Evolutionary conservation across 2,329 filamentous ascomycete genomes (phyloP).

Genomic region (Diaporthe sp.): DNA sequence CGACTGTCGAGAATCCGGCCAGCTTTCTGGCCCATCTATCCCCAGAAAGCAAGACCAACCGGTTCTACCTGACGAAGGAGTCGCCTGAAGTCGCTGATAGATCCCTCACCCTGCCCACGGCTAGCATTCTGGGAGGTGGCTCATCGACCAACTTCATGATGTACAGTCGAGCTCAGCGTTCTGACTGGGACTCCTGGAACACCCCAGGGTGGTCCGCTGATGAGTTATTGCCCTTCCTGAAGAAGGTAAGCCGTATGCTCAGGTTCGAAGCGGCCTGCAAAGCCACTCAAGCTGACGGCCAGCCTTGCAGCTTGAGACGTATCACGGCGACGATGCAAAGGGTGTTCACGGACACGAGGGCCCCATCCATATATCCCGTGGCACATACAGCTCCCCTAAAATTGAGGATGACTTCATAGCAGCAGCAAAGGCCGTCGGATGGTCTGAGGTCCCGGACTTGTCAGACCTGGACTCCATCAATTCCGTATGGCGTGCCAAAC

Average conservation of each 20-base stretch:
- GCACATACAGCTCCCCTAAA: slow-evolving; percentile 54
- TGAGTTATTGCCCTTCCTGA: slow-evolving; percentile 61
- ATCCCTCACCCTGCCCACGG: slow-evolving; percentile 52
- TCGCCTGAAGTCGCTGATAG: slow-evolving; percentile 58
- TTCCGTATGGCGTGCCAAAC: slow-evolving; percentile 43
- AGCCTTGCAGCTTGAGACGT: slow-evolving; percentile 58
- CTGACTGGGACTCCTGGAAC: slow-evolving; percentile 48
- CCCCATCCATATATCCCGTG: slow-evolving; percentile 62
- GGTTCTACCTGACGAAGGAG: slow-evolving; percentile 60
- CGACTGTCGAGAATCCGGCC: slow-evolving; percentile 61
- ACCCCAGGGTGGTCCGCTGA: slow-evolving; percentile 46
- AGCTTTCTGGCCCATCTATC: slow-evolving; percentile 61
- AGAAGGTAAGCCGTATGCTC: slow-evolving; percentile 53
- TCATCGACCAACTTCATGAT: slow-evolving; percentile 62
- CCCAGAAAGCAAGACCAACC: slow-evolving; percentile 54
- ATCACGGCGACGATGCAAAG: slow-evolving; percentile 55
- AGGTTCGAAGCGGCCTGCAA: neutral
- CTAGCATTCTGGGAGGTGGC: slow-evolving; percentile 66
- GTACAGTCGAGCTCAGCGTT: slow-evolving; percentile 48
- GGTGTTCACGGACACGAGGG: slow-evolving; percentile 61
- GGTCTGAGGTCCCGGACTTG: slow-evolving; percentile 60
- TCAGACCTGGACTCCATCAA: slow-evolving; percentile 56
- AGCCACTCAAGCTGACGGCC: neutral
- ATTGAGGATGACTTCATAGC: slow-evolving; percentile 60
- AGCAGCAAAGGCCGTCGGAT: slow-evolving; percentile 58